These are phyloP conservation scores for Russula olivacea DNA, from an alignment of 768 basidiomycete species.

Conservation along the genomic window DNA sequence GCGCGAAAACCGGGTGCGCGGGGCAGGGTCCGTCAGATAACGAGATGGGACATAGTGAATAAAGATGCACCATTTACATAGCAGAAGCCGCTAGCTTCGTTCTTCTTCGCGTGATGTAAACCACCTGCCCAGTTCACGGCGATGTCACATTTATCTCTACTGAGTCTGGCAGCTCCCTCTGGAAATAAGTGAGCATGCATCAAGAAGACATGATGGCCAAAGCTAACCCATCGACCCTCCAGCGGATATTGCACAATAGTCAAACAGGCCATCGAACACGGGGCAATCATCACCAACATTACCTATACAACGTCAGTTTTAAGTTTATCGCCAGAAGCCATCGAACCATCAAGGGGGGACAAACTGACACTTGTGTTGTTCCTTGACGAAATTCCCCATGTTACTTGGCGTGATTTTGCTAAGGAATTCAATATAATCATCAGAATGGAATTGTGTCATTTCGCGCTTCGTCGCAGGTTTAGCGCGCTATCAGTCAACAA, in stretches of 20 bases:
- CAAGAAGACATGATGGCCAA: not conserved
- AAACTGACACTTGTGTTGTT: conserved; percentile 87
- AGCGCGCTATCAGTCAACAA: conserved; percentile 58
- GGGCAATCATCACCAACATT: conserved; percentile 99
- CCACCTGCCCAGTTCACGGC: conserved; percentile 99
- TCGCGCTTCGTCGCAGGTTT: conserved; percentile 99
- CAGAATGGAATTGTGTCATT: conserved; percentile 99
- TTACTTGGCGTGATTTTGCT: conserved; percentile 91
- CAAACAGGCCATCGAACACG: conserved; percentile 96
- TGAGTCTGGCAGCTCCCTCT: conserved; percentile 97
- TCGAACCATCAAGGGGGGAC: not conserved
- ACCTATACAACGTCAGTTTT: conserved; percentile 42
- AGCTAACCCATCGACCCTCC: conserved; percentile 95
- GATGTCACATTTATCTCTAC: conserved; percentile 96
- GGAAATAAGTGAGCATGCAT: conserved; percentile 2
- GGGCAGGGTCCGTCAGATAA: not conserved
- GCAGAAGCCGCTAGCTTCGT: conserved; percentile 98
- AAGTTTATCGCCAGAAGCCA: not conserved
- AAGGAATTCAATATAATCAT: conserved; percentile 98
- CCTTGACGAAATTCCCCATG: conserved; percentile 88
- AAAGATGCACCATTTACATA: conserved; percentile 82
- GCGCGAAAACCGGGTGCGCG: not conserved
- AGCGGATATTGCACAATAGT: conserved; percentile 99
- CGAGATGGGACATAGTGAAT: not conserved
- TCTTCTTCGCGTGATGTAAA: conserved; percentile 97